phyloP scores from a whole-genome alignment of 257 asterid genomes.

The Plantago ovata region DNA sequence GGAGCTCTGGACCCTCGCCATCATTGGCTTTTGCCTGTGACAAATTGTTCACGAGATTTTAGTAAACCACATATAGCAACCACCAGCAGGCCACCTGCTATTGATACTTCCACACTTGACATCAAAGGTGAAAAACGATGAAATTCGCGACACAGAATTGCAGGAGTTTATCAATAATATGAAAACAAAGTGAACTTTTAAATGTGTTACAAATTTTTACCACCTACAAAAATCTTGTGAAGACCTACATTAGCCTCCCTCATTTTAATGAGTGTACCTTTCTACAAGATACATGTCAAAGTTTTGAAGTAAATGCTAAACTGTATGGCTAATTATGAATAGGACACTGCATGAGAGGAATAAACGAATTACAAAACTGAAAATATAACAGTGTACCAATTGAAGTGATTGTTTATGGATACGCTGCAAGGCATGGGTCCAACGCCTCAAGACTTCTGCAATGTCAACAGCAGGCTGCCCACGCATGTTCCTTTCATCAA shows the following conservation, averaged over 20 bases:
- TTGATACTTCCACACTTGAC: not conserved
- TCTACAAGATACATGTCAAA: not conserved
- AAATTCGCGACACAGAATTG: slow-evolving; percentile 1
- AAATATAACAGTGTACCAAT: slow-evolving; percentile 42
- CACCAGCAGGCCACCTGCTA: slow-evolving; percentile 19
- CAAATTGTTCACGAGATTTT: slow-evolving; percentile 6
- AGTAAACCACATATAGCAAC: slow-evolving; percentile 16
- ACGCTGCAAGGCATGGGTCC: slow-evolving; percentile 99
- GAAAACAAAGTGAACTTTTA: not conserved
- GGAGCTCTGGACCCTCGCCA: slow-evolving; percentile 96
- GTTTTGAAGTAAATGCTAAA: not conserved
- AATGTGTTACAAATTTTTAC: not conserved
- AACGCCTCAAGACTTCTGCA: slow-evolving; percentile 92
- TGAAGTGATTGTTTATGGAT: slow-evolving; percentile 92
- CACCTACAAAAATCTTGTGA: not conserved
- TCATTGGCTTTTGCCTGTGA: slow-evolving; percentile 87
- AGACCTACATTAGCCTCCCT: not conserved
- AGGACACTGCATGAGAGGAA: slow-evolving; percentile 2
- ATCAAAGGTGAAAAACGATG: not conserved
- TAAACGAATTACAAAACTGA: slow-evolving; percentile 7
- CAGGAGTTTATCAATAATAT: not conserved
- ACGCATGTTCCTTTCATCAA: slow-evolving; percentile 72
- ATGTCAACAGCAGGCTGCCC: slow-evolving; percentile 93
- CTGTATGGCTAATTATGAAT: slow-evolving; percentile 7
- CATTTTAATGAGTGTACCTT: not conserved